A percentile compares a stretch with the other conserved stretches of the same genome.
Conservation (phyloP, 1,139 yeast species). For the Saccharomyces hybrid region DNA sequence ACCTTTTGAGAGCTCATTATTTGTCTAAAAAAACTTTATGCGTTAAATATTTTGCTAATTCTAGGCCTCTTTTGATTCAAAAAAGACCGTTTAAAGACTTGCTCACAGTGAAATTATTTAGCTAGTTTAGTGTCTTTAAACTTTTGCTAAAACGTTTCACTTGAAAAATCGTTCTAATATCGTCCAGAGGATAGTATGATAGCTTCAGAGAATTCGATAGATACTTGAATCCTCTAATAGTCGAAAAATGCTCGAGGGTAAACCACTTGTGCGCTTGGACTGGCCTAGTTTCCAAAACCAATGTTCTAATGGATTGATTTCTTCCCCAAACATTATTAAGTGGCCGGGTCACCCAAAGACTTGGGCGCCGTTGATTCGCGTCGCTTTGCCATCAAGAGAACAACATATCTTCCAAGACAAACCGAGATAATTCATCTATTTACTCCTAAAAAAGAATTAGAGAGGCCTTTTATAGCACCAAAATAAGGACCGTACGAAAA, state of each 20-base stretch:
- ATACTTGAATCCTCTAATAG: background rate
- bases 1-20: constrained; percentile 30
- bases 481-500: background rate
- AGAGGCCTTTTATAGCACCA: background rate
- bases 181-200: background rate
- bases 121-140: background rate
- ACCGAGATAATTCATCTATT: background rate
- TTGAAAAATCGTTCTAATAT: background rate
- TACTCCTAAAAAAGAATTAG: background rate
- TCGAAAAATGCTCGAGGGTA: background rate
- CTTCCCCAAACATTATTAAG: background rate
- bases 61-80: background rate
- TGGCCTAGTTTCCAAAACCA: background rate
- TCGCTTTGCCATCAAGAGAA: constrained; percentile 1
- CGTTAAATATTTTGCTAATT: background rate
- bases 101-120: background rate
- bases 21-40: background rate
- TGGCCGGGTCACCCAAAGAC: background rate
- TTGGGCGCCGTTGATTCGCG: background rate
- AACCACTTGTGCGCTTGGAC: background rate
- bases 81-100: background rate
- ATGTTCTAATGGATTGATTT: background rate
- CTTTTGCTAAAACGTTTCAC: background rate
- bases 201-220: background rate
- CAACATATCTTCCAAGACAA: background rate